Percentiles rank a stretch among this genome's conserved stretches.
Evolutionary conservation across 1,284 basidiomycete genomes (phyloP).

Genomic region (Cryptococcus hybrid): DNA sequence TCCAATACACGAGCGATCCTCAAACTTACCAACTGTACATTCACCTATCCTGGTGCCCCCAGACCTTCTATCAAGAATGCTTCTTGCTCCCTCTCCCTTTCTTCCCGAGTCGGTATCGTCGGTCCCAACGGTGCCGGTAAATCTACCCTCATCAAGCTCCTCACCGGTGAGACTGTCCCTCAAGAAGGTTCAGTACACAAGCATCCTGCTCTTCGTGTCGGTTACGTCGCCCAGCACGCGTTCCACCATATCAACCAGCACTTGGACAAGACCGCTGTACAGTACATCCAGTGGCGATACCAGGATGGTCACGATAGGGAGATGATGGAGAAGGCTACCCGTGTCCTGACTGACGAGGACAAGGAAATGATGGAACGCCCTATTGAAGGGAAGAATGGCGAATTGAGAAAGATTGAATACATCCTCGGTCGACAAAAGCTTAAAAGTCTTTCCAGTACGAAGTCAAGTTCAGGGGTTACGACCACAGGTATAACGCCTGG

Average conservation of each 20-base stretch:
- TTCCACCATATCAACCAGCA: slow-evolving; percentile 95
- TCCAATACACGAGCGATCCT: slow-evolving; percentile 95
- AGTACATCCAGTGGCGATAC: slow-evolving; percentile 98
- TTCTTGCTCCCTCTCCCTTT: slow-evolving; percentile 88
- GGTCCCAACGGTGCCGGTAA: slow-evolving; percentile 95
- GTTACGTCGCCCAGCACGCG: slow-evolving; percentile 97
- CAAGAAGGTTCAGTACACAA: slow-evolving; percentile 94
- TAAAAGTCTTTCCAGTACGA: slow-evolving; percentile 96
- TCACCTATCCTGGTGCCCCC: slow-evolving; percentile 86
- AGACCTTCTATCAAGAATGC: slow-evolving; percentile 83
- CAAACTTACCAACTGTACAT: slow-evolving; percentile 89
- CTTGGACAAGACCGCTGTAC: slow-evolving; percentile 90
- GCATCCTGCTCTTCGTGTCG: slow-evolving; percentile 92
- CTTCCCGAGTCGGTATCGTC: slow-evolving; percentile 82
- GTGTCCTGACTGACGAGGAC: slow-evolving; percentile 86
- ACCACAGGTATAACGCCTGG: slow-evolving; percentile 92
- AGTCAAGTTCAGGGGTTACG: slow-evolving; percentile 93
- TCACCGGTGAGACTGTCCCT: slow-evolving; percentile 93
- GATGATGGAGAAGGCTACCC: slow-evolving; percentile 87
- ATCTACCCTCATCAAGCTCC: slow-evolving; percentile 94
- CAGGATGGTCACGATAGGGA: slow-evolving; percentile 98
- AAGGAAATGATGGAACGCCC: slow-evolving; percentile 76
- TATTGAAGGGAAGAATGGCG: slow-evolving; percentile 89
- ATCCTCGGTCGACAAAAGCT: slow-evolving; percentile 96
- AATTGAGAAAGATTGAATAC: slow-evolving; percentile 79